Percentiles rank a stretch among this genome's conserved stretches.
Evolutionary conservation across 345 rosid species (phyloP).

Genomic region (Sapria himalayana): DNA sequence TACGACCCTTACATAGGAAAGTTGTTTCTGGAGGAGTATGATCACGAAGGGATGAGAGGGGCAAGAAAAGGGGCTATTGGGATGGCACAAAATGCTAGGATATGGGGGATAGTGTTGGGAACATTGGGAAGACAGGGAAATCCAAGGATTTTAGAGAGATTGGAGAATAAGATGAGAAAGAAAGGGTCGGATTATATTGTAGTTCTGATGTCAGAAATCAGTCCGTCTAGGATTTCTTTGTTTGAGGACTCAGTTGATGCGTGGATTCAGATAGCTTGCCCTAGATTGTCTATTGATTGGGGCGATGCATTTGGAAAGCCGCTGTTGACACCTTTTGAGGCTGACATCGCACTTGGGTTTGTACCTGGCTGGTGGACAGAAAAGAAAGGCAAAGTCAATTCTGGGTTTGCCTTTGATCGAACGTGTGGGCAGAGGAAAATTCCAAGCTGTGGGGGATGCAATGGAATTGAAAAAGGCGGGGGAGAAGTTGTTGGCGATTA

Average conservation of each 20-base stretch:
- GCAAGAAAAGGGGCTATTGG: slow-evolving; percentile 36
- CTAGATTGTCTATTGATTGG: slow-evolving; percentile 89
- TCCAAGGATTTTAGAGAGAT: slow-evolving; percentile 49
- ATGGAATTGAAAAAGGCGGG: slow-evolving; percentile 9
- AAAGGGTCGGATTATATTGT: slow-evolving; percentile 36
- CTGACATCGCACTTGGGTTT: slow-evolving; percentile 60
- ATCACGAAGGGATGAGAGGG: slow-evolving; percentile 81
- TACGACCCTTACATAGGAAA: slow-evolving; percentile 72
- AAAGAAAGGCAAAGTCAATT: slow-evolving; percentile 7
- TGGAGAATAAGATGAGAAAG: slow-evolving; percentile 58
- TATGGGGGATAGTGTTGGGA: slow-evolving; percentile 78
- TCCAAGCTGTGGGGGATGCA: slow-evolving; percentile 16
- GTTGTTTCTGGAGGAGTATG: slow-evolving; percentile 74
- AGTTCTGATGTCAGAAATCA: slow-evolving; percentile 72
- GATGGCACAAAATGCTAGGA: slow-evolving; percentile 24
- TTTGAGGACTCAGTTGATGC: slow-evolving; percentile 79
- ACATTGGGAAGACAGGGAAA: slow-evolving; percentile 95
- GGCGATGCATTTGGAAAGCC: slow-evolving; percentile 80
- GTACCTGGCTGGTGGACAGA: slow-evolving; percentile 88
- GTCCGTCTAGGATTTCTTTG: slow-evolving; percentile 46
- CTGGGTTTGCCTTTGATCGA: slow-evolving; percentile 7
- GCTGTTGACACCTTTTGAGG: slow-evolving; percentile 65
- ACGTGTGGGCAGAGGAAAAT: slow-evolving; percentile 11
- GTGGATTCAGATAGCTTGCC: slow-evolving; percentile 93
- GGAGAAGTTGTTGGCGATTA: slow-evolving; percentile 29